Base-by-base conservation (phyloP, 345 rosid species). In the Carallia pectinifolia region DNA sequence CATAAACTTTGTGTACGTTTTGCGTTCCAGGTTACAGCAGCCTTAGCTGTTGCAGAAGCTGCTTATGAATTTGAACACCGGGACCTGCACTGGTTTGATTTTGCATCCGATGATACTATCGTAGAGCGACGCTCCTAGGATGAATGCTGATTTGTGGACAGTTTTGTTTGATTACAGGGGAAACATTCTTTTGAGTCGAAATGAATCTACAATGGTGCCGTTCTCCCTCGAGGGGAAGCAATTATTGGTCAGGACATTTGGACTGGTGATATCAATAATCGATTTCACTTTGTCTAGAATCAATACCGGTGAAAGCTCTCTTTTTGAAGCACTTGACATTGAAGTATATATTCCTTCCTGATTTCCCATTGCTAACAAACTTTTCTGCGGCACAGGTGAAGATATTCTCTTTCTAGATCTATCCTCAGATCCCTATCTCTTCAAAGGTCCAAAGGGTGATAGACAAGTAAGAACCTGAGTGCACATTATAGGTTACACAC, bases 211-310 rank as follows among this genome's bases (percentile, higher is more conserved):
- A 61, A 70, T 73, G n/a, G 61, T 73, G 68, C 76, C 82, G 72
- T 90, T 86, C 71, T 58, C 77, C 33, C 85, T 90, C 9, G 92
- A 88, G 62, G 98, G 92, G 58, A 90, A 87, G 80, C 71, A 79
- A 40, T 71, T 85, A 47, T 39, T 64, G 58, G 53, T 87, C 38
- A 85, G 70, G 75, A 84, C 90, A 47, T 89, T 71, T 73, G 98
- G 98, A 50, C 44, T 95, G 68, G 72, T 67, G 6, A 72, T 88
- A 74, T 86, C 94, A 30, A 90, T 95, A 65, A 92, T 95, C 8
- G 99, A 95, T 80, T 95, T 92, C 74, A 95, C 99, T 10, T 89
- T 95, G 64, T 95, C 98, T 38, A 84, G 98, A 82, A 92, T 95
- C 66, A 90, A 89, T 63, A 89, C 97, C 1, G 98, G 98, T 91